Evolutionary conservation across 768 basidiomycete species (phyloP).

Genomic region (Boletus edulis): DNA sequence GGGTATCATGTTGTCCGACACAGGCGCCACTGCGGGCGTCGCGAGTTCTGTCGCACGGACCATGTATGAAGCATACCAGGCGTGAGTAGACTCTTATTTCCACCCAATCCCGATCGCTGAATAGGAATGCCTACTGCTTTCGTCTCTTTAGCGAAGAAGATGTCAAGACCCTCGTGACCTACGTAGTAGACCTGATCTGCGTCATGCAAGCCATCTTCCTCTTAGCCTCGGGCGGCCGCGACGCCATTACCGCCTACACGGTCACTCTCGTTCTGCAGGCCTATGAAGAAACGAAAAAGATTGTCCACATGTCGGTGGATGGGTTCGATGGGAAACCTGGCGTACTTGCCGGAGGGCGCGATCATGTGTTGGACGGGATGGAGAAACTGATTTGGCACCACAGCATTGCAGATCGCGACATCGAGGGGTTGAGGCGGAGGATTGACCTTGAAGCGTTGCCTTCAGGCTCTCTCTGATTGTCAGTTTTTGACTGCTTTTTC

Average conservation of each 20-base stretch:
- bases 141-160: background rate
- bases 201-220: conserved; percentile 15
- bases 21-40: too few species aligned
- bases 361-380: conserved; percentile 10
- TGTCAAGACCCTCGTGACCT: conserved; percentile 15
- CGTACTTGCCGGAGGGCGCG: background rate
- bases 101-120: background rate
- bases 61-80: too few species aligned
- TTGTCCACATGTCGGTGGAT: background rate
- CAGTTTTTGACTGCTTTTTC: too few species aligned
- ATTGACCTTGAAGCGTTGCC: background rate
- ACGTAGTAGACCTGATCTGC: conserved; percentile 11
- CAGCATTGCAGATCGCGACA: conserved; percentile 6
- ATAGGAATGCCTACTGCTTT: background rate
- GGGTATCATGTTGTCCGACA: too few species aligned
- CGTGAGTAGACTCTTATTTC: too few species aligned
- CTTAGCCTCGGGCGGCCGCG: background rate
- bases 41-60: too few species aligned
- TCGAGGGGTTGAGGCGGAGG: background rate
- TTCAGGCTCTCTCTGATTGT: too few species aligned
- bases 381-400: conserved; percentile 11
- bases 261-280: background rate
- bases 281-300: background rate
- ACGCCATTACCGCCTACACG: background rate
- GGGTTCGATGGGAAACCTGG: background rate